Percentiles rank a stretch among this genome's conserved stretches.
Conservation (phyloP, 148 eudicot genomes). For the Cornus controversa region DNA sequence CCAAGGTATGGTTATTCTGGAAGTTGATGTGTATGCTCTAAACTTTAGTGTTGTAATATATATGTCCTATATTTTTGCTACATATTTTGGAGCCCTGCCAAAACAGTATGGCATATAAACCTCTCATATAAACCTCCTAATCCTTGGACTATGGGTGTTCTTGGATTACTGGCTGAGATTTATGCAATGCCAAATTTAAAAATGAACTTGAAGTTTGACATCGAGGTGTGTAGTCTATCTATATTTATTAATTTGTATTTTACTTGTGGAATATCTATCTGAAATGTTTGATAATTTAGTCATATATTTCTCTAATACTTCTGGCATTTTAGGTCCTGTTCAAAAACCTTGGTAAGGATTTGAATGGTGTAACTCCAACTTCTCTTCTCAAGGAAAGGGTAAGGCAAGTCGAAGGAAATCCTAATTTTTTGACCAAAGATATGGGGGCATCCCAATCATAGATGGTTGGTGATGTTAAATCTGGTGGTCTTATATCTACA, state of each 20-base stretch:
- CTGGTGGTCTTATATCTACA: constrained; percentile 43
- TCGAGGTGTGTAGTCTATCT: constrained; percentile 54
- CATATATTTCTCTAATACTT: not conserved
- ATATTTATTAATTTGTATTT: not conserved
- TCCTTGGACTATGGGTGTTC: constrained; percentile 95
- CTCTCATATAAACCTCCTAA: constrained; percentile 98
- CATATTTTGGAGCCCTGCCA: constrained; percentile 88
- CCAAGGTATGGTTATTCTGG: constrained; percentile 59
- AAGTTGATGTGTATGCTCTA: constrained; percentile 10
- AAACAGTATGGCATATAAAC: constrained; percentile 82
- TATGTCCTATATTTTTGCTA: constrained; percentile 12
- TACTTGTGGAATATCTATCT: not conserved
- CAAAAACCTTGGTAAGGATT: constrained; percentile 76
- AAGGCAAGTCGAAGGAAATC: constrained; percentile 82
- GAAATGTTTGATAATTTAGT: constrained; percentile 3
- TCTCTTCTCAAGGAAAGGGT: constrained; percentile 76
- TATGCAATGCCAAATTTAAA: constrained; percentile 94
- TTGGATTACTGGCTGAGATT: constrained; percentile 81
- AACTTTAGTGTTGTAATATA: not conserved
- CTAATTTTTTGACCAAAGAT: constrained; percentile 93
- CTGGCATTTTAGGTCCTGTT: constrained; percentile 68
- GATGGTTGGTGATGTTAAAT: constrained; percentile 49
- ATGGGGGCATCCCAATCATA: constrained; percentile 50
- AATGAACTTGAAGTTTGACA: constrained; percentile 97
- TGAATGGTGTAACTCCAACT: constrained; percentile 73